Base-by-base conservation (phyloP, 2,329 filamentous ascomycete species). In the Escovopsis sp. region DNA sequence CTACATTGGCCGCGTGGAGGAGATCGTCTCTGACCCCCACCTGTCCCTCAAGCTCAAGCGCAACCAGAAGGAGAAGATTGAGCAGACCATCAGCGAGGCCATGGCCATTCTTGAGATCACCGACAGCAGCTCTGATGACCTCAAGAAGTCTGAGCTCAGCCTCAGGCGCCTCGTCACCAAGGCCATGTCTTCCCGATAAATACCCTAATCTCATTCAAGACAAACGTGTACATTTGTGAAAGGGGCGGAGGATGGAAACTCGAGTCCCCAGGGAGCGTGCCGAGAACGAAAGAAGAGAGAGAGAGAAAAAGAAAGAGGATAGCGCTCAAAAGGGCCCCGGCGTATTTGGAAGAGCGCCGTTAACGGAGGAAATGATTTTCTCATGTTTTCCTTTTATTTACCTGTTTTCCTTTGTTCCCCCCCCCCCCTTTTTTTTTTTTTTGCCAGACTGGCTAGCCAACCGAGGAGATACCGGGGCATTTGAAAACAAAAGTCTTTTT, bases 121-220 rank as follows among this genome's bases (percentile, higher is more conserved):
- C 68, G 93, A 98, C 55, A 85, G 85, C 45, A 69, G 72, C 49
- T 84, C 87, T 48, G 93, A 98, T 57, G 91, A 98, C 63, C 75
- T 98, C 56, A 96, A 94, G 85, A 96, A 96, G 86, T 94, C 95
- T 82, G 91, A 98, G 77, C 75, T 98, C 53, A 87, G 87, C 48
- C 78, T 98, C 52, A 98, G 96, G 86, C 78, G 91, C 61, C 78
- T 94, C 55, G 88, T 98, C 58, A 98, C 91, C 69, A 98, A 96
- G 83, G 88, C 85, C 58, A 94, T 94, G 85, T 80, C 85, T 52
- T 88, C 85, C 61, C 81, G 85, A 68, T 94, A 88, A 79, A 61
- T 54, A 48, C 42, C 49, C 46, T 45, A 37, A 38, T 28, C 19
- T 5, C 26, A n/a, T 39, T 38, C 28, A 18, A 26, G 38, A 51